Base-by-base conservation (phyloP, 306 rosid species). In the Dryas drummondii region DNA sequence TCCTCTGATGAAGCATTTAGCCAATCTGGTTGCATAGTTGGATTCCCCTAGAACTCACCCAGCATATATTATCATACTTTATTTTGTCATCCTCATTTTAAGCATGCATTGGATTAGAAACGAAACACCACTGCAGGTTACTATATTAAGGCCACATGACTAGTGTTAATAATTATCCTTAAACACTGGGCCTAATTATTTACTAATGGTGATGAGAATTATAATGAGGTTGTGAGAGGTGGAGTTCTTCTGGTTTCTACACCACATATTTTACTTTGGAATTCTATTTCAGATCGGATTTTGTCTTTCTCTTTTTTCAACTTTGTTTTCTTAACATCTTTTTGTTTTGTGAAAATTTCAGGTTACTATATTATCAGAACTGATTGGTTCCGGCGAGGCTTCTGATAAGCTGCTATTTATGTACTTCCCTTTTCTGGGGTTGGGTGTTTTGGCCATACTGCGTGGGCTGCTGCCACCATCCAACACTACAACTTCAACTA, bases 291-390 rank as follows among this genome's bases (percentile, higher is more conserved):
- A 5, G 0, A 54, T 1, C 16, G 50, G 63, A 53, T 6, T 46
- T 46, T 53, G 63, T 59, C 48, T 1, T 27, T 70, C 69, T 27
- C 47, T 55, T 76, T 37, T 5, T 66, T 37, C 51, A 49, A 42
- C 22, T 52, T 40, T 32, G 19, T 37, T 68, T 14, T 45, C n/a
- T 44, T 52, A 15, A 17, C 27, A 22, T 66, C 46, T 11, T 64
- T 16, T 72, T 76, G 53, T 68, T 41, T 66, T 54, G 51, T 61
- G 66, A 63, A 73, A 69, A 57, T 82, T 83, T 83, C 90, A 90
- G 97, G 86, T 71, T 68, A 86, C 90, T 45, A 52, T 84, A 68
- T 49, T 90, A 80, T 87, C 88, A 55, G 96, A 92, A 68, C 65
- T 90, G 82, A 64, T 84, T 41, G 71, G 75, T 58, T 92, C 96